Percentiles rank a stretch among this genome's conserved stretches.
Evolutionary conservation across 345 rosid species (phyloP).

Genomic region (Lagerstroemia speciosa): DNA sequence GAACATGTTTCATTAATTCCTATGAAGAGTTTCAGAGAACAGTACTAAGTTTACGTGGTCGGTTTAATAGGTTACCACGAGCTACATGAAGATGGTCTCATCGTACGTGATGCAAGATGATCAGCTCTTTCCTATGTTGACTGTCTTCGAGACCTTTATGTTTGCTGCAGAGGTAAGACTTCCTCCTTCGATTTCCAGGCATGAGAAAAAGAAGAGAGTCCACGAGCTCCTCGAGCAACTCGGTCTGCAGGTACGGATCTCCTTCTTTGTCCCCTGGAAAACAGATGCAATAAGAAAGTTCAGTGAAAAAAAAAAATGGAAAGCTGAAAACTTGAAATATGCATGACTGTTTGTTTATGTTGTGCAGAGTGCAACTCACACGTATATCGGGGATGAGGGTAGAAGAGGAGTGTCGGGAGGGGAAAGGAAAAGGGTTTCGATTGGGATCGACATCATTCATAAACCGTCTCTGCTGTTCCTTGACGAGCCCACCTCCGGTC

Average conservation of each 20-base stretch:
- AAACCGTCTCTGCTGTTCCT: slow-evolving; percentile 72
- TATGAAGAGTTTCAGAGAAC: background rate
- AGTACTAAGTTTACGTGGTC: background rate
- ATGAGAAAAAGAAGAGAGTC: slow-evolving; percentile 63
- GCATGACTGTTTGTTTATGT: slow-evolving; percentile 7
- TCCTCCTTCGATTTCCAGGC: slow-evolving; percentile 54
- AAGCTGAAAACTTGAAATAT: background rate
- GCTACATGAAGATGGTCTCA: slow-evolving; percentile 71
- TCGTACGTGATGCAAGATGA: slow-evolving; percentile 95
- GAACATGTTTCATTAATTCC: background rate
- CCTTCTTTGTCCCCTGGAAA: background rate
- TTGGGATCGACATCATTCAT: slow-evolving; percentile 79
- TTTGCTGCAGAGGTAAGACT: slow-evolving; percentile 83
- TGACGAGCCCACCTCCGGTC: slow-evolving; percentile 87
- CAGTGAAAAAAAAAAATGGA: background rate
- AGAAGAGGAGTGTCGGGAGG: slow-evolving; percentile 73
- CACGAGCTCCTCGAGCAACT: slow-evolving; percentile 58
- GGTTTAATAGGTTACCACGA: slow-evolving; percentile 40
- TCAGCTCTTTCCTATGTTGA: slow-evolving; percentile 68
- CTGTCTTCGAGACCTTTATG: slow-evolving; percentile 74
- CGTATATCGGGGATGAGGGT: slow-evolving; percentile 69
- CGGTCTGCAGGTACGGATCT: slow-evolving; percentile 45
- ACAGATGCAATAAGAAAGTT: background rate
- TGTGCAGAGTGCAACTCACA: slow-evolving; percentile 41
- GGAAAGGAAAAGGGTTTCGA: slow-evolving; percentile 64